Base-by-base conservation (phyloP, 2,329 filamentous ascomycete genomes). In the Sphaerostilbella broomeana region DNA sequence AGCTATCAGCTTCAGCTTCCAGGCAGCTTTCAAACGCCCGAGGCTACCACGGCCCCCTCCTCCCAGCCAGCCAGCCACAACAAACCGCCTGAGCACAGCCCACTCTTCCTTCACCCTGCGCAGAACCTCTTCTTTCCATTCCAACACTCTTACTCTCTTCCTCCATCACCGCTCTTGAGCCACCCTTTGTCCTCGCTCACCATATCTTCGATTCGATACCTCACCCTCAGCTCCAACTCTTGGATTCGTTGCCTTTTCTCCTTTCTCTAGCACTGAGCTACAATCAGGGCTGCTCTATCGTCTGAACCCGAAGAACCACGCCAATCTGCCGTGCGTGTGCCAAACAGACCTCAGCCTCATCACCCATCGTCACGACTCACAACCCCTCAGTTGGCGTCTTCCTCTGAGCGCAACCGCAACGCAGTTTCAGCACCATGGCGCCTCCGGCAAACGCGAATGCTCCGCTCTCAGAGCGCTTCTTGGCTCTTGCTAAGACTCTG, bases 401-500 rank as follows among this genome's bases (percentile, higher is more conserved):
- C 21, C 27, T 15, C n/a, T 27, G 16, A 30, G 29, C 22, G 29
- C 20, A 29, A 39, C 29, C 17, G 38, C 33, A 36, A 16, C 29
- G 25, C 11, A 26, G 17, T 21, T 11, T 24, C 37, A 30, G 19
- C 12, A 41, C 36, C 31, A 26, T 33, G 26, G 31, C 38, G 34
- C 29, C 40, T 32, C 41, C 31, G 21, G 31, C 41, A 39, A 28
- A 19, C 21, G 18, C 36, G 15, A 36, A 35, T 12, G 18, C 19
- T 18, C 26, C 86, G 61, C 70, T 92, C 55, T 67, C 70, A 57
- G 80, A 92, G 69, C 77, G 88, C 58, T 68, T 95, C 45, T 65
- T 86, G 55, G 72, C 77, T 52, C 74, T 97, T 52, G 88, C 83
- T 51, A 81, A 94, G 64, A 97, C 89, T 31, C 73, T 97, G 52